Percentiles rank a stretch among this genome's conserved stretches.
Conservation (phyloP, 2,329 filamentous ascomycete species). For the Dryadomyces quercus-mongolicae region DNA sequence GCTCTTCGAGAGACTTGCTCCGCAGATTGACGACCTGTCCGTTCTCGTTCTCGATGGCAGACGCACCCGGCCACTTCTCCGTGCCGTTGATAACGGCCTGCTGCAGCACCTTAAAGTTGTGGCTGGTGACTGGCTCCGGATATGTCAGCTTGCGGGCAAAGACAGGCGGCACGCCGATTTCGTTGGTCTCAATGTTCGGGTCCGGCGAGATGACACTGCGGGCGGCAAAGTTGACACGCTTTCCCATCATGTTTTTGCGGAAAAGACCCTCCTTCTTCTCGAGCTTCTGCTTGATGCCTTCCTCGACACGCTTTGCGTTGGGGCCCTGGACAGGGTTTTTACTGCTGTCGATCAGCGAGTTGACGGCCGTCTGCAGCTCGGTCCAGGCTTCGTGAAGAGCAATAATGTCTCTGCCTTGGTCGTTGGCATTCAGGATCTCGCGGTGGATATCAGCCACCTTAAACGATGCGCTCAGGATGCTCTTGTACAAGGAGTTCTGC, state of each 20-base stretch:
- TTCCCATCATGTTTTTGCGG: conserved; percentile 99
- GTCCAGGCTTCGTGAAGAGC: conserved; percentile 75
- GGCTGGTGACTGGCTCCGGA: conserved; percentile 91
- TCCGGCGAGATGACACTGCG: conserved; percentile 97
- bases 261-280: conserved; percentile 99
- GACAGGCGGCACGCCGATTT: conserved; percentile 96
- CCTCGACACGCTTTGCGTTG: conserved; percentile 67
- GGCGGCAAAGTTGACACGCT: conserved; percentile 96
- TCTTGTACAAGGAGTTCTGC: conserved; percentile 79
- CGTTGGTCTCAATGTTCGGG: conserved; percentile 96
- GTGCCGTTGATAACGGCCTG: conserved; percentile 92
- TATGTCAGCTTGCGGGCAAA: conserved; percentile 95
- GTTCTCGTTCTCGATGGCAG: conserved; percentile 90
- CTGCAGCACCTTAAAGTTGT: conserved; percentile 93
- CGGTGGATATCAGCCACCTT: conserved; percentile 62
- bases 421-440: conserved; percentile 41
- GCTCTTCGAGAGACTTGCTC: conserved; percentile 78
- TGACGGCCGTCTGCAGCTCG: conserved; percentile 77
- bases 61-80: conserved; percentile 86
- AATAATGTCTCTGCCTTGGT: conserved; percentile 42
- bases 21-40: conserved; percentile 82
- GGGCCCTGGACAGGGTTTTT: conserved; percentile 72
- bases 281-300: conserved; percentile 93
- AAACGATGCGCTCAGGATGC: conserved; percentile 65
- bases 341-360: conserved; percentile 83